These are phyloP conservation scores for Fusarium buharicum DNA, from an alignment of 2,329 filamentous ascomycete genomes.

Conservation along the genomic window DNA sequence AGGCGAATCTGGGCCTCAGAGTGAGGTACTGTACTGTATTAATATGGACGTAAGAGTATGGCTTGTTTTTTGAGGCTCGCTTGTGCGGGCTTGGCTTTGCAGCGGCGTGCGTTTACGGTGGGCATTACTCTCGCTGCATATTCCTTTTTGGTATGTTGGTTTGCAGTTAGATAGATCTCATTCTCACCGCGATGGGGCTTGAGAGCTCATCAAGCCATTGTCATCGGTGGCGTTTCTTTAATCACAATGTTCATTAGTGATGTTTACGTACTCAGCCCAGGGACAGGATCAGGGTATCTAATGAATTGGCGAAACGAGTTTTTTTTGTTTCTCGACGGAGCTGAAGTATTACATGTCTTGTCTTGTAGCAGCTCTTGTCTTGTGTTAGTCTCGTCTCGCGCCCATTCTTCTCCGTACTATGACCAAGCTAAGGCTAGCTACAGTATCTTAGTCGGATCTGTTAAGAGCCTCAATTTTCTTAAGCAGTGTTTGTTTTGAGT, in stretches of 20 bases:
- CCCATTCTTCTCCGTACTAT: conserved; percentile 5
- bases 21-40: background rate
- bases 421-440: conserved; percentile 10
- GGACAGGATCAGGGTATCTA: background rate
- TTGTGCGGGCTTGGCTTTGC: conserved; percentile 14
- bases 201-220: conserved; percentile 10
- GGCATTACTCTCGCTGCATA: conserved; percentile 23
- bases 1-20: conserved; percentile 21
- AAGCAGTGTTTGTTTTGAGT: conserved; percentile 33
- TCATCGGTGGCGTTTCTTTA: conserved; percentile 34
- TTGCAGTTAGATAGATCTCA: conserved; percentile 27
- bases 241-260: conserved; percentile 12
- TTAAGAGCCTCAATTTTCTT: conserved; percentile 15
- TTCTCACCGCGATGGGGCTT: conserved; percentile 28
- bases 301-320: background rate
- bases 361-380: conserved; percentile 16
- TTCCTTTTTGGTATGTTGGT: conserved; percentile 29
- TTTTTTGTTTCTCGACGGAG: conserved; percentile 19
- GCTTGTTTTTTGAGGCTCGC: conserved; percentile 33
- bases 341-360: background rate
- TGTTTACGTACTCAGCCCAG: background rate
- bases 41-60: conserved; percentile 25
- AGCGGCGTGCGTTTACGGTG: conserved; percentile 19
- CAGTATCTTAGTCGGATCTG: conserved; percentile 9
- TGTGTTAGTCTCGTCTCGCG: conserved; percentile 30